Percentiles rank a stretch among this genome's conserved stretches.
Conservation (phyloP, 2,329 filamentous ascomycete species). For the Xylariaceae sp. region DNA sequence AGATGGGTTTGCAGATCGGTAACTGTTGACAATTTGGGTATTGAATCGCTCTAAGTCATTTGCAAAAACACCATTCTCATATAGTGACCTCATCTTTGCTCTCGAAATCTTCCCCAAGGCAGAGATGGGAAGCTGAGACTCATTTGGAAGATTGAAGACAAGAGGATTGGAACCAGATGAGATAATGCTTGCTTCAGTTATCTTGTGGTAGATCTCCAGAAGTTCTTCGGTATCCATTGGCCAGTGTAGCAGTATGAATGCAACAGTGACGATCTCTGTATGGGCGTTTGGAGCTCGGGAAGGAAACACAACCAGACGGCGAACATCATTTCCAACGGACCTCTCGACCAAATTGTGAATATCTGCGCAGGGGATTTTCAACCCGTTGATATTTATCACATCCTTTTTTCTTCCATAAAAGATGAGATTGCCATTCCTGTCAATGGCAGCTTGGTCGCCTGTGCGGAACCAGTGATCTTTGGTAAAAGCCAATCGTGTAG, state of each 20-base stretch:
- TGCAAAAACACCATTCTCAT: not conserved
- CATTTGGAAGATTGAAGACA: not conserved
- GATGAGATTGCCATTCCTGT: constrained; percentile 29
- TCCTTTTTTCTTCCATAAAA: constrained; percentile 40
- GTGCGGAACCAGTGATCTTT: constrained; percentile 43
- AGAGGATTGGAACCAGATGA: not conserved
- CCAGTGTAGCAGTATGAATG: not conserved
- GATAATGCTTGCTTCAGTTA: not conserved
- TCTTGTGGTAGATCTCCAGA: not conserved
- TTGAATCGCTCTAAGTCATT: not conserved
- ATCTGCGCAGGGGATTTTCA: constrained; percentile 37
- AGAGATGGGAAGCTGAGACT: not conserved
- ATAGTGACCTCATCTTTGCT: not conserved
- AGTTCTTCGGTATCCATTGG: not conserved
- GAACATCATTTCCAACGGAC: constrained; percentile 23
- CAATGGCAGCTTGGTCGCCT: constrained; percentile 29
- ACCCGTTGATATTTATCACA: constrained; percentile 43
- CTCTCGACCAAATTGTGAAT: constrained; percentile 38
- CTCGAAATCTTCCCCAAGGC: constrained; percentile 2
- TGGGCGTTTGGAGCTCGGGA: constrained; percentile 4
- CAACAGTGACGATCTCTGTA: constrained; percentile 4
- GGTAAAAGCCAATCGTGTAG: constrained; percentile 46
- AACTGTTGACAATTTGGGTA: not conserved
- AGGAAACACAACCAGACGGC: constrained; percentile 39
- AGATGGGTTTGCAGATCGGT: not conserved